Evolutionary conservation across 495 filamentous ascomycete species (phyloP), one percentile per base, ranked within the genome.

Genomic region (Aspergillus homomorphus): DNA sequence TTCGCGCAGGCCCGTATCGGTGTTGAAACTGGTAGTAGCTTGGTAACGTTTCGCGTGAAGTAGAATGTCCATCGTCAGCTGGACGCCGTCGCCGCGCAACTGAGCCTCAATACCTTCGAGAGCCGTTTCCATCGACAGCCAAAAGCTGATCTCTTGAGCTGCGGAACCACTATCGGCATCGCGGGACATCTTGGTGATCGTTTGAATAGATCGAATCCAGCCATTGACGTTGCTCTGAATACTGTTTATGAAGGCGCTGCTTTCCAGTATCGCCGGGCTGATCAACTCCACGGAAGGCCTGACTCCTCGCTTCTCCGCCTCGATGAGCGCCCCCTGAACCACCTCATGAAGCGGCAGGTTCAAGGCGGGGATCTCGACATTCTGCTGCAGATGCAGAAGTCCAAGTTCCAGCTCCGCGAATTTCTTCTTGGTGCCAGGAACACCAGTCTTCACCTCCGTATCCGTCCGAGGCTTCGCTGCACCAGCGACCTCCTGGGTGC

Each of bases 141-240:
- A 99, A 65, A 97, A 99, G 66, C 96, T 96, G 66, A 98, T 96
- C 69, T 99, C 94, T 69, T 97, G 95, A 19, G 88, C 90, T 12
- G 94, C 95, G 30, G 90, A 94, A 7, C 91, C 91, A 46, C 89
- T 91, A 28, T 87, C 85, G 5, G 90, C 87, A 64, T 98, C 94
- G 61, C 91, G 83, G 33, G 91, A 89, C 79, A 95, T 89, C 75
- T 92, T 94, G 15, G 94, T 98, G 66, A 97, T 92, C n/a, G 88
- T 87, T 72, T 96, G 92, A 59, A 99, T 98, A 10, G 92, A 96
- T 75, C 96, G 91, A 73, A 97, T 97, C 94, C 94, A 99, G 61
- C 86, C 84, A 75, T 96, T 98, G 49, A 96, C 94, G 15, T 84
- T 92, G 53, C 89, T 88, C 67, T 98, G 95, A 24, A 99, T 79